A percentile compares a stretch with the other conserved stretches of the same genome.
Conservation (phyloP, 2,329 filamentous ascomycete genomes). For the Scytalidium sp. region DNA sequence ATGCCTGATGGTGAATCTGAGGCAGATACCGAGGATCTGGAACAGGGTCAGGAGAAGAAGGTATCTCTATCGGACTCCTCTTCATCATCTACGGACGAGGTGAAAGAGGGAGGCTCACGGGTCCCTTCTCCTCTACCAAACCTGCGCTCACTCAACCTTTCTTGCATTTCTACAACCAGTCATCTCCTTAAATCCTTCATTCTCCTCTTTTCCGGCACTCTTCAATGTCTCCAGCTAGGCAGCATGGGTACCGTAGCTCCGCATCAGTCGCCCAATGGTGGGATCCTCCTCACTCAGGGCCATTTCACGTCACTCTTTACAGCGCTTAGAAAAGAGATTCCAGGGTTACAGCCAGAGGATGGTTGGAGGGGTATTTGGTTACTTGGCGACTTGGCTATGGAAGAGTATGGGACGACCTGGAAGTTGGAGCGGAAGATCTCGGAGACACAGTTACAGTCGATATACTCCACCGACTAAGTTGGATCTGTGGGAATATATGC, state of each 20-base stretch:
- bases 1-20: background rate
- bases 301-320: slow-evolving; percentile 41
- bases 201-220: slow-evolving; percentile 34
- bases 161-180: slow-evolving; percentile 42
- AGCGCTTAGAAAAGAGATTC: slow-evolving; percentile 34
- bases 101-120: too few relatives aligned
- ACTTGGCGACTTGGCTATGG: background rate
- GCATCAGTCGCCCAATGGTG: slow-evolving; percentile 38
- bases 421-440: background rate
- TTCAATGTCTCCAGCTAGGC: slow-evolving; percentile 41
- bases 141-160: slow-evolving; percentile 40
- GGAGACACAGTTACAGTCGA: background rate
- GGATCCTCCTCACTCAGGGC: slow-evolving; percentile 42
- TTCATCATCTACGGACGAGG: too few relatives aligned
- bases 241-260: slow-evolving; percentile 39
- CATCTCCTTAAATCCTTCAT: slow-evolving; percentile 41
- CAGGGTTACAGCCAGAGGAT: background rate
- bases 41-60: slow-evolving; percentile 4
- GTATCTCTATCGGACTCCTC: too few relatives aligned
- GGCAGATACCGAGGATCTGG: background rate
- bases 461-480: background rate
- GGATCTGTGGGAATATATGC: too few relatives aligned
- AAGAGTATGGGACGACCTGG: background rate
- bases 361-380: background rate
- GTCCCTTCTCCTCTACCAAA: slow-evolving; percentile 33